These are phyloP conservation scores for Leishmania braziliensis DNA, from an alignment of 208 protist genomes.

Conservation along the genomic window DNA sequence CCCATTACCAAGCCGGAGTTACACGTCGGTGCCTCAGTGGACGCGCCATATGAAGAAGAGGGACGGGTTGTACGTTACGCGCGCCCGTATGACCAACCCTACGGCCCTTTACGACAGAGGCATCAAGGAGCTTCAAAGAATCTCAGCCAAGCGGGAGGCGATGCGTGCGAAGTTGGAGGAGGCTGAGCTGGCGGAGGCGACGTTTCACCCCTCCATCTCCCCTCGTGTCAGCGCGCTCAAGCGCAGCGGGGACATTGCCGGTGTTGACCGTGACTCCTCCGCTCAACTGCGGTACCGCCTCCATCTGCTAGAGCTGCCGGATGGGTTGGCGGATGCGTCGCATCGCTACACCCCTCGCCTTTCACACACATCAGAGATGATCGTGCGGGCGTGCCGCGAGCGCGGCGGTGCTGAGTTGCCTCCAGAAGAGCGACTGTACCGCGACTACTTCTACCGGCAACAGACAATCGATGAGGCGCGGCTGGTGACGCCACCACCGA, in stretches of 20 bases:
- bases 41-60: slow-evolving; percentile 17
- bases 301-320: slow-evolving; percentile 50
- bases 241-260: slow-evolving; percentile 5
- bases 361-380: slow-evolving; percentile 45
- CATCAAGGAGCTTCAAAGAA: slow-evolving; percentile 12
- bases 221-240: slow-evolving; percentile 14
- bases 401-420: slow-evolving; percentile 34
- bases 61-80: slow-evolving; percentile 9
- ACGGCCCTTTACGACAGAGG: slow-evolving; percentile 38
- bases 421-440: slow-evolving; percentile 51
- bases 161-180: slow-evolving; percentile 34
- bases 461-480: slow-evolving; percentile 1
- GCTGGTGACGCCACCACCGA: background rate
- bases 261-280: slow-evolving; percentile 13
- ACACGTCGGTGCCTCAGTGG: slow-evolving; percentile 17
- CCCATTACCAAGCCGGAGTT: slow-evolving; percentile 7
- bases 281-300: slow-evolving; percentile 47
- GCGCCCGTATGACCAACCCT: slow-evolving; percentile 10
- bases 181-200: slow-evolving; percentile 28
- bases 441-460: slow-evolving; percentile 41
- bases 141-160: slow-evolving; percentile 27
- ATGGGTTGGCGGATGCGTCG: slow-evolving; percentile 18
- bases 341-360: slow-evolving; percentile 41
- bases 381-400: slow-evolving; percentile 43
- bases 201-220: slow-evolving; percentile 60